Conservation (phyloP, 2,329 filamentous ascomycete species). For the Westerdykella ornata region DNA sequence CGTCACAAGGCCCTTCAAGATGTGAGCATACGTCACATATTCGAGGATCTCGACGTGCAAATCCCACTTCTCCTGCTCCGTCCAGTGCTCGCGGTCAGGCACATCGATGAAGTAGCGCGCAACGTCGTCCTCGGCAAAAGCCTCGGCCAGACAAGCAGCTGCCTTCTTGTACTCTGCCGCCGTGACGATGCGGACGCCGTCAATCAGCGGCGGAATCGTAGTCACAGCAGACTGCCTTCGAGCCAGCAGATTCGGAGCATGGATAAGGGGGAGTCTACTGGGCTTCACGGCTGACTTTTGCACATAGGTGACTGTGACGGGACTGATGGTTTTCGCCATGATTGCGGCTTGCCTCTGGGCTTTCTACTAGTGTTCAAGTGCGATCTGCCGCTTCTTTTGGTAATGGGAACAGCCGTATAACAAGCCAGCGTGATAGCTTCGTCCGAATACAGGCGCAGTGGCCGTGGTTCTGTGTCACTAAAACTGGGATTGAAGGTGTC, state of each 20-base stretch:
- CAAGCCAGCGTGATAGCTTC: slow-evolving; percentile 39
- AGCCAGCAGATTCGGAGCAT: slow-evolving; percentile 26
- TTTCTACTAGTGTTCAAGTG: slow-evolving; percentile 43
- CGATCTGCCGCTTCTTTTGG: slow-evolving; percentile 44
- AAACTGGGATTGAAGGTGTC: slow-evolving; percentile 17
- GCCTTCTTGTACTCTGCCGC: slow-evolving; percentile 65
- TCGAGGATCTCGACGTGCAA: slow-evolving; percentile 71
- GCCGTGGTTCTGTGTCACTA: slow-evolving; percentile 28
- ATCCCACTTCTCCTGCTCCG: slow-evolving; percentile 64
- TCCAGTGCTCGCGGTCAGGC: slow-evolving; percentile 57
- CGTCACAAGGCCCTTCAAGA: slow-evolving; percentile 65
- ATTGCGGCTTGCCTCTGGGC: slow-evolving; percentile 36
- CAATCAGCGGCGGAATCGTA: slow-evolving; percentile 24
- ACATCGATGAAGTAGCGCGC: slow-evolving; percentile 68
- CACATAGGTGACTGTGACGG: slow-evolving; percentile 27
- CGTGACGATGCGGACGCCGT: slow-evolving; percentile 56
- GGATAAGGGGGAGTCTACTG: slow-evolving; percentile 12
- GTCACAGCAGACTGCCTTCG: slow-evolving; percentile 22
- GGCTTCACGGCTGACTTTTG: slow-evolving; percentile 38
- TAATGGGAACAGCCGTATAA: slow-evolving; percentile 33
- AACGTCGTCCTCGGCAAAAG: slow-evolving; percentile 69
- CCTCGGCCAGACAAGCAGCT: slow-evolving; percentile 64
- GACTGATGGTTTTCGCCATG: slow-evolving; percentile 41
- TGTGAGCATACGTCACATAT: slow-evolving; percentile 70
- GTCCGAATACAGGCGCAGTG: slow-evolving; percentile 16